Evolutionary conservation across 73 alveolate species (phyloP).

Genomic region (Symbiodinium natans): DNA sequence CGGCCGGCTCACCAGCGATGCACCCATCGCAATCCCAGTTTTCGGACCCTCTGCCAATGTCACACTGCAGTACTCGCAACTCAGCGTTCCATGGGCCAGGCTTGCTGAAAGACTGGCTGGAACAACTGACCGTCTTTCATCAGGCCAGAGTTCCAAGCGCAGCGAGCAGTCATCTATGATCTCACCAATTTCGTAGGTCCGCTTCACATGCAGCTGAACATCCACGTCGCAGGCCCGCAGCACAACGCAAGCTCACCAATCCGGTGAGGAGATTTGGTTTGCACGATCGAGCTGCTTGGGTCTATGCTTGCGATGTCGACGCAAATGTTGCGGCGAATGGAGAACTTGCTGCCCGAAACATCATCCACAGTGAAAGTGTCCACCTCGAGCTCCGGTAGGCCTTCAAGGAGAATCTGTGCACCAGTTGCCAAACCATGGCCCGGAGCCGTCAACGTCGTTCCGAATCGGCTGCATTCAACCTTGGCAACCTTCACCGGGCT

Average conservation of each 20-base stretch:
- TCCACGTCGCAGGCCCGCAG: neutral
- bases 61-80: neutral
- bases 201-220: neutral
- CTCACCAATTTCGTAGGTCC: neutral
- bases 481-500: neutral
- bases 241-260: neutral
- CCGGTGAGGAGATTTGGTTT: neutral
- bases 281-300: neutral
- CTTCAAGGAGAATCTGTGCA: neutral
- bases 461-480: neutral
- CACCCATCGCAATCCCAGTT: neutral
- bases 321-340: neutral
- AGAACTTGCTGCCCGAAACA: neutral
- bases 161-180: neutral
- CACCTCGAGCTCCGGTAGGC: neutral
- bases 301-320: neutral
- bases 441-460: neutral
- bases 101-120: neutral
- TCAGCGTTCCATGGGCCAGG: neutral
- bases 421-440: neutral
- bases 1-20: neutral
- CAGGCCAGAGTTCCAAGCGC: neutral
- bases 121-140: neutral
- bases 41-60: neutral
- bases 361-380: neutral